Percentiles rank a stretch among this genome's conserved stretches.
Conservation (phyloP, 176 grass and related monocot species). For the Poa annua region DNA sequence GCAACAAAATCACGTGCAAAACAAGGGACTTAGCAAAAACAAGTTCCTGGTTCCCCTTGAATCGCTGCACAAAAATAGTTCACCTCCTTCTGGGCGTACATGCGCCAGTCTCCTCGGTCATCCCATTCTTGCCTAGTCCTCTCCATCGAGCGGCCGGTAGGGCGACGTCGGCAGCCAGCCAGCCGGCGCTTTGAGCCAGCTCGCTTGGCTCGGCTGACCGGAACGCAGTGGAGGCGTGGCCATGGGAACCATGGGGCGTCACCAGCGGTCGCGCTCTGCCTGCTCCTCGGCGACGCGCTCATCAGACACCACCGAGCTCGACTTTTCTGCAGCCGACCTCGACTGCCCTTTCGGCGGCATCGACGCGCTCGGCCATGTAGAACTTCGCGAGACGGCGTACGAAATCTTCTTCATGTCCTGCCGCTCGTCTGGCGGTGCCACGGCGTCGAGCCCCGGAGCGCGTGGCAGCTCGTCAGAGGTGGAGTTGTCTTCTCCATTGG, state of each 20-base stretch:
- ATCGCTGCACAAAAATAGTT: conserved; percentile 30
- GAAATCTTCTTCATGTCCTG: conserved; percentile 74
- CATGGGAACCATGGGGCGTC: conserved; percentile 39
- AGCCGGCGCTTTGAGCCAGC: not conserved
- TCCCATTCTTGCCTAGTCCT: not conserved
- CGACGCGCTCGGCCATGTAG: conserved; percentile 48
- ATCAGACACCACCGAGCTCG: conserved; percentile 38
- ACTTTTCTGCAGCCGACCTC: conserved; percentile 41
- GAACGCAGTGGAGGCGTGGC: conserved; percentile 24
- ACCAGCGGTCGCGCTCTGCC: conserved; percentile 53
- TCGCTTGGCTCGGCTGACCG: conserved; percentile 22
- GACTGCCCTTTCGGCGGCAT: conserved; percentile 64
- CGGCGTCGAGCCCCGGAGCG: not conserved
- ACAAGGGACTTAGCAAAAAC: not conserved
- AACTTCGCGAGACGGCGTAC: conserved; percentile 68
- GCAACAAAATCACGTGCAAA: not conserved
- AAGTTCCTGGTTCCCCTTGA: conserved; percentile 17
- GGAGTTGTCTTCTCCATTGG: conserved; percentile 43
- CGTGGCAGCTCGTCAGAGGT: conserved; percentile 2
- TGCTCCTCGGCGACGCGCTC: conserved; percentile 37
- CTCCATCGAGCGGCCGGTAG: conserved; percentile 6
- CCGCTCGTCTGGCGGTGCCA: conserved; percentile 38
- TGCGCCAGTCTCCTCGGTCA: not conserved
- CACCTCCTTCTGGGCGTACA: conserved; percentile 23
- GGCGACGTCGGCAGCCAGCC: conserved; percentile 17